phyloP scores from a whole-genome alignment of 1,284 basidiomycete genomes.

The Exobasidium rhododendri region DNA sequence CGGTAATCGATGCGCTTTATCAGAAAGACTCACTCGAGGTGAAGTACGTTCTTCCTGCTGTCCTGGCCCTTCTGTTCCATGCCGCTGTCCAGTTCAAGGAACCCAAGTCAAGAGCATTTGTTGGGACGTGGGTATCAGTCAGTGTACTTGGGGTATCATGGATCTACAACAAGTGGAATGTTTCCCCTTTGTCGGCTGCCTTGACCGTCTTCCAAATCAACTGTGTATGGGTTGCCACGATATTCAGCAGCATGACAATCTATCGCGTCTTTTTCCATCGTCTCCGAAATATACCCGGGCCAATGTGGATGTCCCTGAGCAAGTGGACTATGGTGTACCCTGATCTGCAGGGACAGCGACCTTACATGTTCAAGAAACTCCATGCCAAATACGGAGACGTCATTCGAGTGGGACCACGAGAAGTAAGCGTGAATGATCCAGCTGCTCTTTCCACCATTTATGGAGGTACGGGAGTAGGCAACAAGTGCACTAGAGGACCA shows the following conservation, averaged over 20 bases:
- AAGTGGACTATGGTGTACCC: slow-evolving; percentile 23
- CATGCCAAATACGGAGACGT: slow-evolving; percentile 27
- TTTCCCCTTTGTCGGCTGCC: not conserved
- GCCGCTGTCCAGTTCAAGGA: slow-evolving; percentile 4
- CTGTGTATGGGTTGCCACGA: slow-evolving; percentile 1
- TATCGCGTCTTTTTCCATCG: slow-evolving; percentile 31
- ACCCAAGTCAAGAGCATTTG: slow-evolving; percentile 4
- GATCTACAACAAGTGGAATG: slow-evolving; percentile 1
- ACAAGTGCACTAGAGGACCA: slow-evolving; percentile 23
- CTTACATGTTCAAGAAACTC: slow-evolving; percentile 15
- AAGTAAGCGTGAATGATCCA: slow-evolving; percentile 27
- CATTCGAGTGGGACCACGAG: slow-evolving; percentile 28
- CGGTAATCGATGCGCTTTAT: not conserved
- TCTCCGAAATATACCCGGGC: slow-evolving; percentile 23
- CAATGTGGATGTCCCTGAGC: slow-evolving; percentile 18
- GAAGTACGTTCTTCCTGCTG: not conserved
- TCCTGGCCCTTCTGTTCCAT: not conserved
- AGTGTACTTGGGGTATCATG: not conserved
- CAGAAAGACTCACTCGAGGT: not conserved
- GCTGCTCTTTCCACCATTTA: slow-evolving; percentile 20
- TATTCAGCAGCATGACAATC: slow-evolving; percentile 21
- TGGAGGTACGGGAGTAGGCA: slow-evolving; percentile 19
- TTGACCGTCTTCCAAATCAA: not conserved
- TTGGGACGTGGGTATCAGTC: not conserved
- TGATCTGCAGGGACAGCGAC: slow-evolving; percentile 22